Conservation (phyloP, 2,329 filamentous ascomycete species). For the Plectosphaerella cucumerina region DNA sequence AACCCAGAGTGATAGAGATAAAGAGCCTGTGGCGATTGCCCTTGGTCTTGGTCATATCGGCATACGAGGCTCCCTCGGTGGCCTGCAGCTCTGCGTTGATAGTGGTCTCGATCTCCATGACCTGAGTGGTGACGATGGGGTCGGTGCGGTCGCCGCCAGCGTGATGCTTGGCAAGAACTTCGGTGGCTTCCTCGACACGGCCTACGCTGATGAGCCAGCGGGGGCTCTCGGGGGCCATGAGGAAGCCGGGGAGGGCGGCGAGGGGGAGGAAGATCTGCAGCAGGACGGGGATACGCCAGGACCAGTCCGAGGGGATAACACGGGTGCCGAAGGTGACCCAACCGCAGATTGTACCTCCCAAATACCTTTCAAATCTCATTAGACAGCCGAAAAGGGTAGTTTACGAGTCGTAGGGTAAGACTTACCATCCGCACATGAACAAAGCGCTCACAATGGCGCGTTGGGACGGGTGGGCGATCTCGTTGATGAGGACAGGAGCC, state of each 20-base stretch:
- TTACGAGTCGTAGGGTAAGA: too few species aligned
- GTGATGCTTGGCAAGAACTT: conserved; percentile 43
- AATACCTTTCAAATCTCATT: too few species aligned
- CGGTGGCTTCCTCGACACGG: conserved; percentile 34
- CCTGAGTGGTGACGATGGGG: conserved; percentile 41
- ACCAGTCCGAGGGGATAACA: conserved; percentile 18
- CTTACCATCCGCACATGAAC: neutral
- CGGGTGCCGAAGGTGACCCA: conserved; percentile 6
- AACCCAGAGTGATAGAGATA: neutral
- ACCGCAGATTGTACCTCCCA: too few species aligned
- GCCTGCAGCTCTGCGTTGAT: conserved; percentile 33
- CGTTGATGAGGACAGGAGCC: neutral
- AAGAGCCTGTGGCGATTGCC: conserved; percentile 13
- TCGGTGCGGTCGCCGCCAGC: conserved; percentile 39
- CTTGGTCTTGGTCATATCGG: conserved; percentile 13
- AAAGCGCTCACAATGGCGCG: neutral
- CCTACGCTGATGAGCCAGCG: conserved; percentile 41
- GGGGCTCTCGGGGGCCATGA: conserved; percentile 32
- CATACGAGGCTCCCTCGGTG: conserved; percentile 11
- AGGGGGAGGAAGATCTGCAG: conserved; percentile 39
- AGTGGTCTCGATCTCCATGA: conserved; percentile 43
- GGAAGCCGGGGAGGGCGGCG: conserved; percentile 29
- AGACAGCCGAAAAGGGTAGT: too few species aligned
- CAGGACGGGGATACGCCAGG: conserved; percentile 39
- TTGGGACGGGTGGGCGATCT: neutral